Evolutionary conservation across 306 rosid genomes (phyloP).

Genomic region (Macrotyloma uniflorum): DNA sequence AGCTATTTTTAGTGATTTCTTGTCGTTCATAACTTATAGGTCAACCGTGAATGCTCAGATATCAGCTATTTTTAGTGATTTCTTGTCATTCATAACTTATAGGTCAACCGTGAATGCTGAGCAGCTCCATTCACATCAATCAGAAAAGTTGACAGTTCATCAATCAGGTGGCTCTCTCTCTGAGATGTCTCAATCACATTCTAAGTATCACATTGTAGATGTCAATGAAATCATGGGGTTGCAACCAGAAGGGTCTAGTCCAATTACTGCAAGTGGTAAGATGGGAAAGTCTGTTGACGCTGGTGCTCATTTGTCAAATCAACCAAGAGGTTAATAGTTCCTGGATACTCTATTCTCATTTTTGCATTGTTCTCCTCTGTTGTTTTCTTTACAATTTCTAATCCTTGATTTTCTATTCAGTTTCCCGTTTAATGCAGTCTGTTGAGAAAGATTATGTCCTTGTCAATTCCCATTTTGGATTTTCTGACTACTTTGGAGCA

Average conservation of each 20-base stretch:
- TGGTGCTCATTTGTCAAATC: slow-evolving; percentile 44
- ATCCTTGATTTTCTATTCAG: slow-evolving; percentile 46
- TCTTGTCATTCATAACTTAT: slow-evolving; percentile 32
- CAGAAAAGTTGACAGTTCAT: slow-evolving; percentile 38
- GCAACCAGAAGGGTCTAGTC: slow-evolving; percentile 41
- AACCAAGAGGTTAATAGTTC: slow-evolving; percentile 58
- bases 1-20: slow-evolving; percentile 35
- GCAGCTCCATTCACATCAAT: slow-evolving; percentile 41
- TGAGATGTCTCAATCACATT: slow-evolving; percentile 42
- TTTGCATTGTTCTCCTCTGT: slow-evolving; percentile 23
- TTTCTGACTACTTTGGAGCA: slow-evolving; percentile 66
- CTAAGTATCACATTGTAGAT: slow-evolving; percentile 36
- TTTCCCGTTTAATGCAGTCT: slow-evolving; percentile 75
- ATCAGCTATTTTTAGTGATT: slow-evolving; percentile 31
- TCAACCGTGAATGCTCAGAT: slow-evolving; percentile 42
- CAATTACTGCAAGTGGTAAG: slow-evolving; percentile 42
- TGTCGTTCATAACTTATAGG: slow-evolving; percentile 46
- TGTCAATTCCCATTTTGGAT: slow-evolving; percentile 60
- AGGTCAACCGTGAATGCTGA: slow-evolving; percentile 56
- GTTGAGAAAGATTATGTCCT: slow-evolving; percentile 86
- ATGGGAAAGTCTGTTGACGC: slow-evolving; percentile 44
- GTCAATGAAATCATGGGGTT: slow-evolving; percentile 24
- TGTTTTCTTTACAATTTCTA: slow-evolving; percentile 23
- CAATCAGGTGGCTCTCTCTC: slow-evolving; percentile 40
- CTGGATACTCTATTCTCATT: slow-evolving; percentile 22